Percentiles rank a stretch among this genome's conserved stretches.
Evolutionary conservation across 1,284 basidiomycete genomes (phyloP).

Genomic region (Fomitopsis betulina): DNA sequence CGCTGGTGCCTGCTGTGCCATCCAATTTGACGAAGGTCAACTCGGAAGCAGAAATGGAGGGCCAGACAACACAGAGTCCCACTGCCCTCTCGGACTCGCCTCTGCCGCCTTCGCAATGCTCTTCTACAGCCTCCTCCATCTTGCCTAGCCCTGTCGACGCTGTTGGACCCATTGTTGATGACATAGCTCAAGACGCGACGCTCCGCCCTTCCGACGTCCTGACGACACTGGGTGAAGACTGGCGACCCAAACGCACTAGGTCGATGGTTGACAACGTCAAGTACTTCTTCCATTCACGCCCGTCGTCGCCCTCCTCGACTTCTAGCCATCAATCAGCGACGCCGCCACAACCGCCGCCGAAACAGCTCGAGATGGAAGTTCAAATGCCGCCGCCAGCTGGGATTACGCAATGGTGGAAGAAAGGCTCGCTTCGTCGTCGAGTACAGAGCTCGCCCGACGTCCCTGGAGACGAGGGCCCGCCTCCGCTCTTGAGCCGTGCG

Average conservation of each 20-base stretch:
- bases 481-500: slow-evolving; percentile 10
- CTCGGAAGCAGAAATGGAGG: slow-evolving; percentile 11
- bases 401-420: slow-evolving; percentile 41
- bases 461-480: slow-evolving; percentile 19
- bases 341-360: slow-evolving; percentile 4
- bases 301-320: slow-evolving; percentile 19
- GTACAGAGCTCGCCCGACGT: slow-evolving; percentile 46
- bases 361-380: slow-evolving; percentile 26
- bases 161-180: slow-evolving; percentile 21
- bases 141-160: slow-evolving; percentile 32
- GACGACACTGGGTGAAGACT: slow-evolving; percentile 18
- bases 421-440: slow-evolving; percentile 42
- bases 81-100: slow-evolving; percentile 33
- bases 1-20: slow-evolving; percentile 27
- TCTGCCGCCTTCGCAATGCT: slow-evolving; percentile 45
- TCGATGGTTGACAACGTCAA: slow-evolving; percentile 48
- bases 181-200: slow-evolving; percentile 19
- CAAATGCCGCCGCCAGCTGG: slow-evolving; percentile 22
- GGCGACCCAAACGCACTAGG: slow-evolving; percentile 38
- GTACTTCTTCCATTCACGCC: slow-evolving; percentile 36
- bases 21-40: slow-evolving; percentile 18
- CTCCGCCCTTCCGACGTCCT: slow-evolving; percentile 26
- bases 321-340: slow-evolving; percentile 16
- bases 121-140: slow-evolving; percentile 36
- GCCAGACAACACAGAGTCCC: slow-evolving; percentile 14